Conservation (phyloP, 2,329 filamentous ascomycete species). For the Arthrinium phaeospermum region DNA sequence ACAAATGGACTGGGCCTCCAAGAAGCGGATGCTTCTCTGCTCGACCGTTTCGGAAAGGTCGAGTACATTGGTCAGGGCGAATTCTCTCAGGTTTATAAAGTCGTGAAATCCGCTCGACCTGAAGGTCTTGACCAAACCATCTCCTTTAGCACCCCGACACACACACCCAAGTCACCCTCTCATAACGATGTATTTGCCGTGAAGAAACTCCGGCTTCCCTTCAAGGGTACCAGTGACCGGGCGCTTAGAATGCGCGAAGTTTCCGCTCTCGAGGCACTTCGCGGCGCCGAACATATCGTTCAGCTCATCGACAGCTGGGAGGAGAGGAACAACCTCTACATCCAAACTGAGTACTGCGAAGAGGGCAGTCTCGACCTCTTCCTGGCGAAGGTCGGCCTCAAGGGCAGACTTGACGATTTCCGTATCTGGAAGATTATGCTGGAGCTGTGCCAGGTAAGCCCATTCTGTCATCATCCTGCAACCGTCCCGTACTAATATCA, state of each 20-base stretch:
- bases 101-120: constrained; percentile 54
- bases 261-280: constrained; percentile 75
- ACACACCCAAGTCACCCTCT: constrained; percentile 58
- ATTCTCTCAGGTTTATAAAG: constrained; percentile 91
- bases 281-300: constrained; percentile 83
- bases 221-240: constrained; percentile 79
- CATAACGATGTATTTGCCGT: constrained; percentile 80
- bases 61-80: constrained; percentile 85
- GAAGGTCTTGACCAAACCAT: constrained; percentile 48
- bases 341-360: constrained; percentile 96
- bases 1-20: constrained; percentile 72
- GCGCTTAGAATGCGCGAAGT: constrained; percentile 85
- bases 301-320: constrained; percentile 90
- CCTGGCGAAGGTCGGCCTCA: constrained; percentile 79
- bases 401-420: constrained; percentile 92
- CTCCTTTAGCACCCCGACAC: constrained; percentile 53
- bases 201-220: constrained; percentile 87
- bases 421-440: constrained; percentile 97
- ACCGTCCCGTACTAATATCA: constrained; percentile 27
- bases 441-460: constrained; percentile 79
- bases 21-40: constrained; percentile 77
- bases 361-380: constrained; percentile 91
- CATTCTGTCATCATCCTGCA: background rate
- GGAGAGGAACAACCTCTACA: constrained; percentile 83
- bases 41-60: constrained; percentile 79